Evolutionary conservation across 139 green algal species (phyloP).

Genomic region (Astrephomene gubernaculifera): DNA sequence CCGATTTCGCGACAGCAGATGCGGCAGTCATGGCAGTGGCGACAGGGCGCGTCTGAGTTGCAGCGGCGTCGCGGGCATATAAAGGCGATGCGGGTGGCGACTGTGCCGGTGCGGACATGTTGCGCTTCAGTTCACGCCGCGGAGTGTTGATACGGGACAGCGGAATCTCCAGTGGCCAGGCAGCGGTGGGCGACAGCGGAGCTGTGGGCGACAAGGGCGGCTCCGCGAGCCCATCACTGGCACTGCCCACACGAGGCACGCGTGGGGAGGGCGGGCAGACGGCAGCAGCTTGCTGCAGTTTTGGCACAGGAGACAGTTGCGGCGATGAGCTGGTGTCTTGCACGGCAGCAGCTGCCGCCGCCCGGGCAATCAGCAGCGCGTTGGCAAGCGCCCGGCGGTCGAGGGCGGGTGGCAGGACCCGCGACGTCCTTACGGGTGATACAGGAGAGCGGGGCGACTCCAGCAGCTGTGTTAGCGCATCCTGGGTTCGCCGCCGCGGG

Average conservation of each 20-base stretch:
- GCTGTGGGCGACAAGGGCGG: background rate
- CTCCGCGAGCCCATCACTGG: too few relatives aligned
- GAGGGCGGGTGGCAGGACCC: background rate
- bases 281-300: background rate
- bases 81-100: background rate
- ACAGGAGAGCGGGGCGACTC: conserved; percentile 20
- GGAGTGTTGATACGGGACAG: conserved; percentile 1
- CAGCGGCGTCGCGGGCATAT: background rate
- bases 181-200: background rate
- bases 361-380: background rate
- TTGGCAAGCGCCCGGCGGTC: background rate
- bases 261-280: too few relatives aligned
- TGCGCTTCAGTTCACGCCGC: background rate
- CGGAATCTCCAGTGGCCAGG: background rate
- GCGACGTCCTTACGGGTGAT: background rate
- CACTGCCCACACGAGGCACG: too few relatives aligned
- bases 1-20: too few relatives aligned
- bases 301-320: too few relatives aligned
- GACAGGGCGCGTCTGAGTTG: too few relatives aligned
- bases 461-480: conserved; percentile 19
- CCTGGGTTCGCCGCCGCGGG: background rate
- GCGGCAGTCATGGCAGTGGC: too few relatives aligned
- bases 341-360: background rate
- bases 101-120: background rate
- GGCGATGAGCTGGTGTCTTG: too few relatives aligned